Evolutionary conservation across 306 rosid genomes (phyloP).

Genomic region (Mucuna pruriens): DNA sequence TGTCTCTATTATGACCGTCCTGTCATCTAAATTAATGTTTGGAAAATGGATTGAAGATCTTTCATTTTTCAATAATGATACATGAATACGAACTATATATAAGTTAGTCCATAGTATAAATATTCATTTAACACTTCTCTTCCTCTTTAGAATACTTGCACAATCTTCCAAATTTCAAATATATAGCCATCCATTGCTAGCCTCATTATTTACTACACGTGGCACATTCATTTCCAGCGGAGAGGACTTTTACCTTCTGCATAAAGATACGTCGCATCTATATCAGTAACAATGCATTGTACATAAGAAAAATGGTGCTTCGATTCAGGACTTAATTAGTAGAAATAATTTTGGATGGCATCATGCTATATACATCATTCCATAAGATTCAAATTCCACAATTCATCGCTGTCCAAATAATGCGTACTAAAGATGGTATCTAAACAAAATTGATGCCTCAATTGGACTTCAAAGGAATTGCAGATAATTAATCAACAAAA

Average conservation of each 20-base stretch:
- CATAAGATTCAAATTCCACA: slow-evolving; percentile 10
- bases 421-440: no score
- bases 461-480: background rate
- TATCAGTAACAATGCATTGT: background rate
- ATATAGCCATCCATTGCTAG: background rate
- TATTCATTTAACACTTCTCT: no score
- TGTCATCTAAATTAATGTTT: slow-evolving; percentile 1
- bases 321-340: background rate
- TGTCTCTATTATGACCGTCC: background rate
- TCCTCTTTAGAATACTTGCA: background rate
- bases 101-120: no score
- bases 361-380: background rate
- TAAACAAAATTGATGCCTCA: background rate
- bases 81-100: no score
- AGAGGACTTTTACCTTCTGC: background rate
- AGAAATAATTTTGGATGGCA: slow-evolving; percentile 14
- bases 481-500: slow-evolving; percentile 5
- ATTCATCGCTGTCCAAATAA: background rate
- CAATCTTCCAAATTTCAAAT: slow-evolving; percentile 7
- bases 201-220: background rate
- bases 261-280: background rate
- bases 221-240: slow-evolving; percentile 20
- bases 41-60: slow-evolving; percentile 23
- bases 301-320: background rate
- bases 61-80: no score